Evolutionary conservation across 2,329 filamentous ascomycete species (phyloP).

Genomic region (Plectosphaerella sp.): DNA sequence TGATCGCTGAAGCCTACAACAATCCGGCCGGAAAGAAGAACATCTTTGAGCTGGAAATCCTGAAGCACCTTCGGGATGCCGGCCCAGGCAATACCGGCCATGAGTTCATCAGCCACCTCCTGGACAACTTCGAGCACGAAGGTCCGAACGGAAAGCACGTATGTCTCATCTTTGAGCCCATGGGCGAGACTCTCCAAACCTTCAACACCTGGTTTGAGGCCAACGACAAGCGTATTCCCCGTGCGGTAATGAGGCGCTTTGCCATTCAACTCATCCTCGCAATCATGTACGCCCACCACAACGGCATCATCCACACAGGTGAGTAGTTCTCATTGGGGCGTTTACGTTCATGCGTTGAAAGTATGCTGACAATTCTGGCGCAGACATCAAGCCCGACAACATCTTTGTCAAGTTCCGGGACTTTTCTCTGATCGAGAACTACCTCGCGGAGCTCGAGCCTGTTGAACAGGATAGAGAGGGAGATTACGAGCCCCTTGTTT

Average conservation of each 20-base stretch:
- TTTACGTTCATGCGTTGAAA: neutral
- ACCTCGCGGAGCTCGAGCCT: neutral
- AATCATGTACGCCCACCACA: constrained; percentile 13
- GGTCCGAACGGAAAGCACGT: constrained; percentile 26
- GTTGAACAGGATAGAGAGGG: neutral
- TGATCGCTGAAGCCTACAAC: constrained; percentile 13
- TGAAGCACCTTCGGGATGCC: constrained; percentile 9
- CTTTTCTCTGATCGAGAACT: constrained; percentile 12
- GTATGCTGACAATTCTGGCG: neutral
- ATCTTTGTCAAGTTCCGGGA: constrained; percentile 15
- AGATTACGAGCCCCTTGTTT: constrained; percentile 1
- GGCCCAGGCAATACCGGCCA: neutral
- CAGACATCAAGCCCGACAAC: constrained; percentile 20
- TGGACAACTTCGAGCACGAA: constrained; percentile 20
- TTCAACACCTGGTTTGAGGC: constrained; percentile 12
- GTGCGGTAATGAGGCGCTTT: constrained; percentile 10
- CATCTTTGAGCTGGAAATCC: constrained; percentile 15
- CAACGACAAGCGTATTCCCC: constrained; percentile 4
- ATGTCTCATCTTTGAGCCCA: constrained; percentile 24
- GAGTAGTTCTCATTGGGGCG: neutral
- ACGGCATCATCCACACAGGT: constrained; percentile 18
- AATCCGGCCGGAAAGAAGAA: neutral
- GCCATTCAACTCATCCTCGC: constrained; percentile 14
- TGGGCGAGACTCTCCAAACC: constrained; percentile 20
- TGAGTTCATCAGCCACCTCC: constrained; percentile 12